Conservation (phyloP, 805 yeast genomes). For the Candida broadrunensis region DNA sequence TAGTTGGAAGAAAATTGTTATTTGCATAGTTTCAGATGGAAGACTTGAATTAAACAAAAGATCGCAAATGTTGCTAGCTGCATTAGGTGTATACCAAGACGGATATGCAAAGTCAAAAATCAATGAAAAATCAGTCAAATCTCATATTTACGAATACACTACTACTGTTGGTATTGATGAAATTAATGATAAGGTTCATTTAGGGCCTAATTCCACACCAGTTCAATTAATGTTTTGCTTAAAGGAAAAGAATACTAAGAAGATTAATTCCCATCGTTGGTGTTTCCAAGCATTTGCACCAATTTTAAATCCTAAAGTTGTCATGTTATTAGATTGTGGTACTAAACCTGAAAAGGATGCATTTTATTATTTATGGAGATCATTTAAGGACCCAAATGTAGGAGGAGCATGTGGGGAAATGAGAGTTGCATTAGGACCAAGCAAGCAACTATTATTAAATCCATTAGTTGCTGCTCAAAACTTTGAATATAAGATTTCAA, state of each 20-base stretch:
- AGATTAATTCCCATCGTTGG: slow-evolving; percentile 97
- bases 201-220: slow-evolving; percentile 69
- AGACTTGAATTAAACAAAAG: slow-evolving; percentile 78
- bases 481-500: slow-evolving; percentile 94
- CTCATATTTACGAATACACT: slow-evolving; percentile 92
- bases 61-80: slow-evolving; percentile 75
- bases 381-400: slow-evolving; percentile 74
- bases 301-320: slow-evolving; percentile 74
- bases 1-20: slow-evolving; percentile 92
- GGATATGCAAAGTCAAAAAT: slow-evolving; percentile 93
- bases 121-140: slow-evolving; percentile 74
- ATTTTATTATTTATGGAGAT: slow-evolving; percentile 84
- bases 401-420: slow-evolving; percentile 99
- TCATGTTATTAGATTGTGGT: slow-evolving; percentile 89
- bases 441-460: slow-evolving; percentile 51
- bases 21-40: slow-evolving; percentile 89
- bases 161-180: slow-evolving; percentile 82
- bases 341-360: slow-evolving; percentile 86
- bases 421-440: slow-evolving; percentile 73
- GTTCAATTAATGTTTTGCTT: slow-evolving; percentile 86
- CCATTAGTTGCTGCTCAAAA: slow-evolving; percentile 96
- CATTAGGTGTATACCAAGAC: slow-evolving; percentile 90
- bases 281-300: slow-evolving; percentile 91
- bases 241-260: slow-evolving; percentile 84
- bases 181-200: slow-evolving; percentile 62